Evolutionary conservation across 352 stramenopile genomes (phyloP).

Genomic region (Phytophthora sp.): DNA sequence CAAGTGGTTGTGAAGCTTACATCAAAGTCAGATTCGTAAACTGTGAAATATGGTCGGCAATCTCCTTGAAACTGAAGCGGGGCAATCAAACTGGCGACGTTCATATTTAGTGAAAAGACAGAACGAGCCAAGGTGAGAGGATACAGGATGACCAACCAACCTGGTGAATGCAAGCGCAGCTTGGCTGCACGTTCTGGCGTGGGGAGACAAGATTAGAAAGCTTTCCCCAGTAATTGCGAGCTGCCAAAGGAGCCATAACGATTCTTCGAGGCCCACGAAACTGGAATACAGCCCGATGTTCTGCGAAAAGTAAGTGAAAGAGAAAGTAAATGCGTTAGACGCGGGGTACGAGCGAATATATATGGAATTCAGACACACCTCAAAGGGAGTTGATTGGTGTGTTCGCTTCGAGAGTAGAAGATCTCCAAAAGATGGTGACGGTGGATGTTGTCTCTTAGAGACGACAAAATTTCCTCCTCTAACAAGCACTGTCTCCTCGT

Average conservation of each 20-base stretch:
- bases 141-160: too few relatives aligned
- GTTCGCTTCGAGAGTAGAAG: slow-evolving; percentile 65
- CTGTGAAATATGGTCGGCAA: slow-evolving; percentile 85
- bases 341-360: too few relatives aligned
- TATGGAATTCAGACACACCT: slow-evolving; percentile 36
- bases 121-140: not conserved
- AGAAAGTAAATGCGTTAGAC: not conserved
- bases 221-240: slow-evolving; percentile 85
- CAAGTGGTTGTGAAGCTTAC: slow-evolving; percentile 36
- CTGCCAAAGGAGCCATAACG: slow-evolving; percentile 87
- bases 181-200: slow-evolving; percentile 82
- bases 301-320: slow-evolving; percentile 25
- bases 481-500: slow-evolving; percentile 36
- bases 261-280: slow-evolving; percentile 76
- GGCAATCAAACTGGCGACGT: slow-evolving; percentile 68
- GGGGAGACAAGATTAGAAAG: slow-evolving; percentile 77
- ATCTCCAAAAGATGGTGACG: slow-evolving; percentile 74
- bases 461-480: slow-evolving; percentile 57
- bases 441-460: slow-evolving; percentile 36
- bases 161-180: slow-evolving; percentile 81
- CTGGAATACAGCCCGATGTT: slow-evolving; percentile 86
- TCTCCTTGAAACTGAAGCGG: slow-evolving; percentile 83
- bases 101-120: slow-evolving; percentile 2
- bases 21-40: slow-evolving; percentile 89
- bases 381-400: slow-evolving; percentile 59